These are phyloP conservation scores for Silene noctiflora DNA, from an alignment of 179 eudicot genomes.

Conservation along the genomic window DNA sequence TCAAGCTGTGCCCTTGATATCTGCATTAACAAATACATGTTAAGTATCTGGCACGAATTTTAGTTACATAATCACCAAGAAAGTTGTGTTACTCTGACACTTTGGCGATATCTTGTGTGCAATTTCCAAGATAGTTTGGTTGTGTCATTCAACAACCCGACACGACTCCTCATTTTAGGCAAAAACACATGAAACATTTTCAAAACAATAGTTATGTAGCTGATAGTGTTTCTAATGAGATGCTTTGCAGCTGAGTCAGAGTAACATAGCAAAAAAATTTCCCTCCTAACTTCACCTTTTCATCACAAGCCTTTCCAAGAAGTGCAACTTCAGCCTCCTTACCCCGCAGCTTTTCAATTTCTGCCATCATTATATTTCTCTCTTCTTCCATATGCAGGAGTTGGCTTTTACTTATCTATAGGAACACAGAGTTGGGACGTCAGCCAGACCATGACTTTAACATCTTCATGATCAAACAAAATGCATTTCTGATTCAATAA, in stretches of 20 bases:
- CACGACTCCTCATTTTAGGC: background rate
- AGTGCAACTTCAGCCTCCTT: constrained; percentile 25
- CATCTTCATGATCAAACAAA: constrained; percentile 4
- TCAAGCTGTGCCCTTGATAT: constrained; percentile 42
- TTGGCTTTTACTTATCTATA: constrained; percentile 28
- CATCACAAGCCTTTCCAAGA: constrained; percentile 24
- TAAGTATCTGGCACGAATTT: background rate
- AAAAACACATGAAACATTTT: background rate
- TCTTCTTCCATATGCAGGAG: constrained; percentile 34
- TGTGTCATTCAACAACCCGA: background rate
- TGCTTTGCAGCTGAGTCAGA: no score
- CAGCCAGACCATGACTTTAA: background rate
- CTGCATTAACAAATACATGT: constrained; percentile 34
- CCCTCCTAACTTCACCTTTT: constrained; percentile 31
- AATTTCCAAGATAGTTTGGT: background rate
- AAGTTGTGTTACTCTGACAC: background rate
- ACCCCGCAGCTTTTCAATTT: constrained; percentile 31
- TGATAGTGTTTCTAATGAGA: no score
- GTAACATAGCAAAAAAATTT: no score
- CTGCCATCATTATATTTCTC: constrained; percentile 35
- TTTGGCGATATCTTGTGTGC: background rate
- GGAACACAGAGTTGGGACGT: constrained; percentile 6
- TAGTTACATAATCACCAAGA: background rate
- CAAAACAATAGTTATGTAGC: background rate
- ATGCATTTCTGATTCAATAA: background rate